phyloP scores from a whole-genome alignment of 352 stramenopile genomes.

The Plasmopara muralis region DNA sequence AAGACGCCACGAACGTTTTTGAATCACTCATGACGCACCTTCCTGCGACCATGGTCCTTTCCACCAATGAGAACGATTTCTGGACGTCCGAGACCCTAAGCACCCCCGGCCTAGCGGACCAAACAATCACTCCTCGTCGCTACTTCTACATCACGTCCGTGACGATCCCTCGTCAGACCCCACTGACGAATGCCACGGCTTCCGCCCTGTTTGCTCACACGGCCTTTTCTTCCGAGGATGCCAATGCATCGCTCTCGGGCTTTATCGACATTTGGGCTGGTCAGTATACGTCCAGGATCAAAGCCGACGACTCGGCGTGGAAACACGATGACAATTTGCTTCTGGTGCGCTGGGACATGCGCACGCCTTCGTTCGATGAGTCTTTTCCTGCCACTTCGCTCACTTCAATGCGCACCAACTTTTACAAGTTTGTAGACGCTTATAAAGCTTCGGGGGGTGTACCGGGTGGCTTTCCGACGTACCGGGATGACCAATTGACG shows the following conservation, averaged over 20 bases:
- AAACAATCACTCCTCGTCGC: neutral
- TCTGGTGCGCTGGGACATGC: conserved; percentile 3
- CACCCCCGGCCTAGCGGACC: neutral
- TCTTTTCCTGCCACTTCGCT: conserved; percentile 1
- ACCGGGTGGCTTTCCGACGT: conserved; percentile 1
- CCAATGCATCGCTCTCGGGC: neutral
- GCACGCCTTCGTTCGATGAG: neutral
- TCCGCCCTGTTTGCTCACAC: neutral
- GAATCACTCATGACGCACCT: conserved; percentile 2
- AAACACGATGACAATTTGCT: conserved; percentile 4
- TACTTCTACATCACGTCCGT: conserved; percentile 5
- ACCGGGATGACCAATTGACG: conserved; percentile 1
- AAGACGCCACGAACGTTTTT: neutral
- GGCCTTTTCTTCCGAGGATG: neutral
- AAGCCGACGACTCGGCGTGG: neutral
- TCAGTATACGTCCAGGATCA: neutral
- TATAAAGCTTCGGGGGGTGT: conserved; percentile 1
- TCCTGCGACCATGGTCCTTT: neutral
- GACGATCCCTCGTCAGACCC: neutral
- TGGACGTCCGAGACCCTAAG: conserved; percentile 1
- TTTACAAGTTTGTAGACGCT: conserved; percentile 4
- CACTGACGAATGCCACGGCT: conserved; percentile 1
- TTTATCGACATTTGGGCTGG: conserved; percentile 4
- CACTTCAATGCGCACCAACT: neutral
- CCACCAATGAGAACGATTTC: neutral